These are phyloP conservation scores for Trypanosoma mega DNA, from an alignment of 208 protist genomes.

Conservation along the genomic window DNA sequence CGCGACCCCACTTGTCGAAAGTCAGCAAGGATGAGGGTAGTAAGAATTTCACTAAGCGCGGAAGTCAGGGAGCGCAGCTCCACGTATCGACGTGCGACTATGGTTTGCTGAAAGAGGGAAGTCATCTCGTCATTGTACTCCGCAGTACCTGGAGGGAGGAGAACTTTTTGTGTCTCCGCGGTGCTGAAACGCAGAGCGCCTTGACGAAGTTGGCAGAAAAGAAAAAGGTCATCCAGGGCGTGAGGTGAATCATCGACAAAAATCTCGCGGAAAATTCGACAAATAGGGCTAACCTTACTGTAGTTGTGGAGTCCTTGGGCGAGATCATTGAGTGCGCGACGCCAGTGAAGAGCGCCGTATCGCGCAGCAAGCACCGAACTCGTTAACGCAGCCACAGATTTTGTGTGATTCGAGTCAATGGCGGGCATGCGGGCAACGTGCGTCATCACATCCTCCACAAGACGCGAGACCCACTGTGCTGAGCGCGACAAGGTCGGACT, in stretches of 20 bases:
- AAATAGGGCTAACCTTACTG: slow-evolving; percentile 31
- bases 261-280: slow-evolving; percentile 42
- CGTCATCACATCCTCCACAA: slow-evolving; percentile 22
- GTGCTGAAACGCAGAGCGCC: slow-evolving; percentile 25
- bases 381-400: slow-evolving; percentile 39
- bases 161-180: slow-evolving; percentile 25
- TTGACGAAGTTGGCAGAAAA: slow-evolving; percentile 33
- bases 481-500: no score
- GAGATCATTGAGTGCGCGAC: slow-evolving; percentile 38
- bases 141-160: background rate
- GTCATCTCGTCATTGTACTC: background rate
- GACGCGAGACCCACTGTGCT: slow-evolving; percentile 26
- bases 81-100: slow-evolving; percentile 42
- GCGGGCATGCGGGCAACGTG: slow-evolving; percentile 9
- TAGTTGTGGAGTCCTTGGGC: slow-evolving; percentile 39
- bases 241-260: slow-evolving; percentile 37
- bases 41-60: slow-evolving; percentile 30
- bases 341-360: slow-evolving; percentile 44
- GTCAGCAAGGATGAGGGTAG: slow-evolving; percentile 15
- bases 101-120: slow-evolving; percentile 28
- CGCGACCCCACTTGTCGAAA: slow-evolving; percentile 14
- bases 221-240: slow-evolving; percentile 30
- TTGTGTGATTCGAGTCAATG: background rate
- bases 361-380: slow-evolving; percentile 29
- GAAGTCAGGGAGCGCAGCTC: slow-evolving; percentile 36